phyloP scores from a whole-genome alignment of 257 asterid genomes.

The Solanum dulcamara region DNA sequence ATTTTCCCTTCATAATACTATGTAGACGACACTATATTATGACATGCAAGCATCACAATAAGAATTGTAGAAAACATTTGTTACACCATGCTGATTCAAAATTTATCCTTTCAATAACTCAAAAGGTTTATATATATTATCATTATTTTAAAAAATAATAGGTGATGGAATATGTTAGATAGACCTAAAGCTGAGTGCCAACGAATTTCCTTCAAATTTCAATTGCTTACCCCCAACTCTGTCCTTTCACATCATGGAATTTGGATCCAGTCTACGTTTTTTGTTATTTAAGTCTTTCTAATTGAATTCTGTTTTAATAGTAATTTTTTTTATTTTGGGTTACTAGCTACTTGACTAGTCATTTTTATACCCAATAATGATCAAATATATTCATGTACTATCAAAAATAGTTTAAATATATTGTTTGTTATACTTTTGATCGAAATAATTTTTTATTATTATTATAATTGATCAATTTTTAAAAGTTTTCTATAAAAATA shows the following conservation, averaged over 20 bases:
- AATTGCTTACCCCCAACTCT: neutral
- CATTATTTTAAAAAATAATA: neutral
- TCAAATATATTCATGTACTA: too few relatives aligned
- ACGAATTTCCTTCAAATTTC: neutral
- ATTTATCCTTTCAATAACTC: neutral
- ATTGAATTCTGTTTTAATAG: neutral
- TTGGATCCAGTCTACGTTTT: neutral
- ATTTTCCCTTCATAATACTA: neutral
- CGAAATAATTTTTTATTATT: too few relatives aligned
- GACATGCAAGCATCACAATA: neutral
- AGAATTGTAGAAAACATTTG: neutral
- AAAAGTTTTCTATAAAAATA: too few relatives aligned
- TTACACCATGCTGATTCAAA: neutral
- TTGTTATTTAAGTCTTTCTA: neutral
- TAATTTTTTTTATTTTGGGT: neutral
- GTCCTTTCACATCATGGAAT: neutral
- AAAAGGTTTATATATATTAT: too few relatives aligned
- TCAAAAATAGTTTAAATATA: too few relatives aligned
- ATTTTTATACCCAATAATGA: too few relatives aligned
- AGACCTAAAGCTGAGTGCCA: neutral
- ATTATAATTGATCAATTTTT: too few relatives aligned
- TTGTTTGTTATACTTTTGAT: too few relatives aligned
- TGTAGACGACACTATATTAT: neutral
- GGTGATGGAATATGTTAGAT: neutral
- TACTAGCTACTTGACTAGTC: neutral